Evolutionary conservation across 176 grass and related monocot genomes (phyloP).

Genomic region (barley (Hordeum vulgare)): MorexV3_pseudomolecules_assembly NC_058518.1:437543481-437543980

Average conservation of each 20-base stretch:
- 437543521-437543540: background rate
- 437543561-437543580: slow-evolving; percentile 19
- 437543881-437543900: background rate
- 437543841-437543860: background rate
- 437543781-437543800: background rate
- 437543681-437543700: background rate
- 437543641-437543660: background rate
- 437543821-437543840: background rate
- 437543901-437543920: background rate
- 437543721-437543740: background rate
- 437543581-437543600: background rate
- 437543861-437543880: background rate
- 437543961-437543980: background rate
- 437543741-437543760: background rate
- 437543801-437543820: background rate
- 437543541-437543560: background rate
- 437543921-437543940: background rate
- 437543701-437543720: background rate
- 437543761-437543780: background rate
- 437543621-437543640: background rate
- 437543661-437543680: background rate
- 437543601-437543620: background rate
- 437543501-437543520: background rate
- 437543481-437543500: background rate
- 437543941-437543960: background rate